These are phyloP conservation scores for Metarhizium brunneum DNA, from an alignment of 2,329 filamentous ascomycete species.

Conservation along the genomic window DNA sequence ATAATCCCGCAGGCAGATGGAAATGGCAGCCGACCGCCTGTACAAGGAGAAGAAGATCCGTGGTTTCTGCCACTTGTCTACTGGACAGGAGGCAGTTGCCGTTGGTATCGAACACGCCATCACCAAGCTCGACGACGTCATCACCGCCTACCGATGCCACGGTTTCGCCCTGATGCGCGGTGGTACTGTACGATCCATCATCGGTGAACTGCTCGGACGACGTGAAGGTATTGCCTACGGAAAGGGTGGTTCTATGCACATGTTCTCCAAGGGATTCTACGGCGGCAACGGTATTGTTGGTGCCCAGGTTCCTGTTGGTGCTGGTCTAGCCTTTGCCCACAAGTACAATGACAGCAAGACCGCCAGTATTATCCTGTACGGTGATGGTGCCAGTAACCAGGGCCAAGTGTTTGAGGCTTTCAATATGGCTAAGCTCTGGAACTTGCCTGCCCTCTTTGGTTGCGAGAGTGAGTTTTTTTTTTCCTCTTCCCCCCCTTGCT, in stretches of 20 bases:
- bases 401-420: slow-evolving; percentile 99
- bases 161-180: slow-evolving; percentile 97
- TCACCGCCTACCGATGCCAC: slow-evolving; percentile 98
- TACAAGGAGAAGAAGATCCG: slow-evolving; percentile 99
- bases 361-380: slow-evolving; percentile 83
- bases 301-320: slow-evolving; percentile 94
- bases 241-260: slow-evolving; percentile 99
- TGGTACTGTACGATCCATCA: slow-evolving; percentile 80
- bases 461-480: slow-evolving; percentile 75
- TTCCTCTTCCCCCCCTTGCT: neutral
- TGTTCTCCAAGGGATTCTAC: slow-evolving; percentile 97
- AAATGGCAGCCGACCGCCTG: slow-evolving; percentile 96
- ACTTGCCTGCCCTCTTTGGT: slow-evolving; percentile 87
- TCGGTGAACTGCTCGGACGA: slow-evolving; percentile 89
- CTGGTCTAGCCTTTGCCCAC: slow-evolving; percentile 93
- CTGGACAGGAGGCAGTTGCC: slow-evolving; percentile 94
- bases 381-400: slow-evolving; percentile 98
- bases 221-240: slow-evolving; percentile 96
- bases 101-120: slow-evolving; percentile 96
- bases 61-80: slow-evolving; percentile 98
- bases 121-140: slow-evolving; percentile 82
- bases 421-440: slow-evolving; percentile 99
- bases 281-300: slow-evolving; percentile 98
- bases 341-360: slow-evolving; percentile 86
- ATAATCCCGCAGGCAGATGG: slow-evolving; percentile 71